These are phyloP conservation scores for Halenospora varia DNA, from an alignment of 495 filamentous ascomycete genomes.

Conservation along the genomic window DNA sequence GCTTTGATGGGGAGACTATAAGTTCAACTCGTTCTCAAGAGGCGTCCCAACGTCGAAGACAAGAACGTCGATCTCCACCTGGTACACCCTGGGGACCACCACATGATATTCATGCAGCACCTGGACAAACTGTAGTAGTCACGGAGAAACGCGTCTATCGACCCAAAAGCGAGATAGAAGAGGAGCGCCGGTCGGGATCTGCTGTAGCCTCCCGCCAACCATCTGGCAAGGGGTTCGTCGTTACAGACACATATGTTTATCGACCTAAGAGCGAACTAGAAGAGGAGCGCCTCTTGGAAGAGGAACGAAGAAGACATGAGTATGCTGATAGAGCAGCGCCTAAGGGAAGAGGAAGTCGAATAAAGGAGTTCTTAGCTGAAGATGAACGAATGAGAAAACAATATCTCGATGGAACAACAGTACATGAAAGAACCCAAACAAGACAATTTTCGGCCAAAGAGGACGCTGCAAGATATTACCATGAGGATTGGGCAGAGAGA, in stretches of 20 bases:
- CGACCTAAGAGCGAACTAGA: conserved; percentile 1
- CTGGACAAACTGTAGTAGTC: conserved; percentile 3
- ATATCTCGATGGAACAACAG: conserved; percentile 1
- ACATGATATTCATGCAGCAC: conserved; percentile 5
- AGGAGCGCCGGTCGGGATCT: neutral
- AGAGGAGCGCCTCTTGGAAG: too few relatives aligned
- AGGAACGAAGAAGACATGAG: too few relatives aligned
- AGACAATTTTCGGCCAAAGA: conserved; percentile 1
- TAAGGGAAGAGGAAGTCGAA: too few relatives aligned
- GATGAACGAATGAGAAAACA: conserved; percentile 10
- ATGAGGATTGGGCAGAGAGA: conserved; percentile 13
- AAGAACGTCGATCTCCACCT: neutral
- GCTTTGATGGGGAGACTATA: neutral
- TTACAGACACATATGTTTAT: conserved; percentile 13
- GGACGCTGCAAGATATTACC: conserved; percentile 16
- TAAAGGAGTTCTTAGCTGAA: too few relatives aligned
- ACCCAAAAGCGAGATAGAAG: neutral
- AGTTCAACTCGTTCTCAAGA: neutral
- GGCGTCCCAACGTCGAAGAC: neutral
- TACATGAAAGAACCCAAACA: neutral
- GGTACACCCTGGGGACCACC: neutral
- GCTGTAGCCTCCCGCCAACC: too few relatives aligned
- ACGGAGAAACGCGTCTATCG: neutral
- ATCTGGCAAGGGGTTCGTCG: neutral
- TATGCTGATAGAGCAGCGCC: too few relatives aligned